phyloP scores from a whole-genome alignment of 78 protist species.

The Goniomonas avonlea region DNA sequence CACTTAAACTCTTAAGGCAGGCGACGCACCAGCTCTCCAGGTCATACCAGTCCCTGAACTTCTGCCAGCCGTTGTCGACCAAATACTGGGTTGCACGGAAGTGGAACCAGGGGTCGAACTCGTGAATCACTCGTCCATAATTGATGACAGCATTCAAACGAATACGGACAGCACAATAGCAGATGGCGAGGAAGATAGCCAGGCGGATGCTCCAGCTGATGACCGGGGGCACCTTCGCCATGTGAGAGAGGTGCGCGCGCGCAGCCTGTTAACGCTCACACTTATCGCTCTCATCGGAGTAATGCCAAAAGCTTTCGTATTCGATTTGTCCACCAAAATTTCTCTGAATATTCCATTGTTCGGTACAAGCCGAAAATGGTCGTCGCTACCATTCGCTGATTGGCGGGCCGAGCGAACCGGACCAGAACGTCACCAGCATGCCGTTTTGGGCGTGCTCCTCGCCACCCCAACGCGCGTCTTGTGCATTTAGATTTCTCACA shows the following conservation, averaged over 20 bases:
- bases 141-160: background rate
- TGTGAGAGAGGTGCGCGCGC: background rate
- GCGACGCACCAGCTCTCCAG: slow-evolving; percentile 17
- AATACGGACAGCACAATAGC: background rate
- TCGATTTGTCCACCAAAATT: background rate
- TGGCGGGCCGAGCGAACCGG: too few species aligned
- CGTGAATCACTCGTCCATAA: slow-evolving; percentile 45
- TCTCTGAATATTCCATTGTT: background rate
- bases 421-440: too few species aligned
- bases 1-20: background rate
- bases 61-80: slow-evolving; percentile 72
- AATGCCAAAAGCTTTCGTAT: too few species aligned
- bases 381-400: too few species aligned
- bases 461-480: too few species aligned
- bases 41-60: slow-evolving; percentile 95
- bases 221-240: background rate
- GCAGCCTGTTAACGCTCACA: background rate
- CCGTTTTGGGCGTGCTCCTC: too few species aligned
- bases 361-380: background rate
- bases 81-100: slow-evolving; percentile 84
- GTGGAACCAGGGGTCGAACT: slow-evolving; percentile 73
- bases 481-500: too few species aligned
- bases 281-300: background rate
- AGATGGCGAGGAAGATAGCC: background rate
- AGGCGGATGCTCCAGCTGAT: too few species aligned